Conservation (phyloP, 169 alveolate genomes). For the Toxoplasma gondii region DNA sequence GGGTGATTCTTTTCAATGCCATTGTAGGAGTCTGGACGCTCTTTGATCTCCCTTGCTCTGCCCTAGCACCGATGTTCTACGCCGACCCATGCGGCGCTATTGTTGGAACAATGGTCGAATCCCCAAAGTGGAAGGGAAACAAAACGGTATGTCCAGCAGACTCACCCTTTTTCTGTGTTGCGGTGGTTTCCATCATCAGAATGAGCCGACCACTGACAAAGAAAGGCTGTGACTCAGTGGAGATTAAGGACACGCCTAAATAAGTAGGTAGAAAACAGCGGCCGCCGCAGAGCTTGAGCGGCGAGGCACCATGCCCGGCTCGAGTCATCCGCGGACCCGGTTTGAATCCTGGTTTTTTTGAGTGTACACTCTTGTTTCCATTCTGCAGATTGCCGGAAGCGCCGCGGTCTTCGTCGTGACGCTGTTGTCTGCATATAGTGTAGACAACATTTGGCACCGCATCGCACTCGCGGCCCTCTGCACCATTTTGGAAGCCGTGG, state of each 20-base stretch:
- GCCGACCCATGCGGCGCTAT: constrained; percentile 24
- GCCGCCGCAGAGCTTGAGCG: no score
- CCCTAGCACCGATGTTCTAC: constrained; percentile 7
- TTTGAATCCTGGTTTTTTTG: no score
- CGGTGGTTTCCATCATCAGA: no score
- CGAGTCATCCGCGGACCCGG: no score
- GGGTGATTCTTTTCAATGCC: background rate
- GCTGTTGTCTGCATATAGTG: background rate
- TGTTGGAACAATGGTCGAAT: background rate
- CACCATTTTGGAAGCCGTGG: background rate
- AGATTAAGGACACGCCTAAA: no score
- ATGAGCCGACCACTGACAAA: no score
- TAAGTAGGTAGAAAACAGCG: no score
- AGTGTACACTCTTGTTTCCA: no score
- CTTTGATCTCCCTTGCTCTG: background rate
- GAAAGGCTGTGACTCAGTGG: no score
- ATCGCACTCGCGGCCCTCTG: background rate
- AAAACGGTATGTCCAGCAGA: background rate
- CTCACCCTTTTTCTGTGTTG: no score
- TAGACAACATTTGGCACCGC: background rate
- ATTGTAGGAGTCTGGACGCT: background rate
- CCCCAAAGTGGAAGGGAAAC: background rate
- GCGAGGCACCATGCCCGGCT: no score
- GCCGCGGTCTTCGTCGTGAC: constrained; percentile 33
- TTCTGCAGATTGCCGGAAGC: background rate